phyloP scores from a whole-genome alignment of 2,329 filamentous ascomycete species.

The Didymella arachidicola region DNA sequence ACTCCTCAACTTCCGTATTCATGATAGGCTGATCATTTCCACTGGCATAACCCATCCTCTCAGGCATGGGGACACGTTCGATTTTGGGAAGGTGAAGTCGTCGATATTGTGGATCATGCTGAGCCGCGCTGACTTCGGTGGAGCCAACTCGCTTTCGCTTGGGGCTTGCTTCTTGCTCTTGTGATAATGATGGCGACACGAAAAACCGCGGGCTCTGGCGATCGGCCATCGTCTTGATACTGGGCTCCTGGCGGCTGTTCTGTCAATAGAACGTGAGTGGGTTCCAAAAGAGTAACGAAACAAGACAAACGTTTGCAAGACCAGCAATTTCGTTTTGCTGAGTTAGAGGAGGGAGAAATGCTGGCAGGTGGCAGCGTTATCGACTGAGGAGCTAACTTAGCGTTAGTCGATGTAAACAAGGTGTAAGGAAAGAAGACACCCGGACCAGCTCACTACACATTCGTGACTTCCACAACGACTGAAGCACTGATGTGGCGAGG shows the following conservation, averaged over 20 bases:
- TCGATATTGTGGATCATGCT: neutral
- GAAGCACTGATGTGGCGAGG: neutral
- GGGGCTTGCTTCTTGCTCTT: neutral
- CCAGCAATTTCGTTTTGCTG: neutral
- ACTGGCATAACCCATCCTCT: neutral
- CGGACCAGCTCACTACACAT: neutral
- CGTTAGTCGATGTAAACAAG: neutral
- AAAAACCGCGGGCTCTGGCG: neutral
- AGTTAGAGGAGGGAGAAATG: neutral
- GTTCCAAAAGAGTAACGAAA: neutral
- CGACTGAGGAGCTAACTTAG: neutral
- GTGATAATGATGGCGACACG: neutral
- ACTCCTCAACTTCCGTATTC: neutral
- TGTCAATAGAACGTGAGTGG: neutral
- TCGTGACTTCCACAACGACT: neutral
- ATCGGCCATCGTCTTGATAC: neutral
- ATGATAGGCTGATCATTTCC: neutral
- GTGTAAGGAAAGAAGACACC: neutral
- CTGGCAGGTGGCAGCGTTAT: neutral
- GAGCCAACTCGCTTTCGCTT: neutral
- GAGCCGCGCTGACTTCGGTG: neutral
- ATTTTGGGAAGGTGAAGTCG: neutral
- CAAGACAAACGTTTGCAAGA: neutral
- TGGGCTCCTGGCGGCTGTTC: neutral
- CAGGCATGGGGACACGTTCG: neutral